These are phyloP conservation scores for Linderniella brevidens DNA, from an alignment of 257 asterid species.

Conservation along the genomic window DNA sequence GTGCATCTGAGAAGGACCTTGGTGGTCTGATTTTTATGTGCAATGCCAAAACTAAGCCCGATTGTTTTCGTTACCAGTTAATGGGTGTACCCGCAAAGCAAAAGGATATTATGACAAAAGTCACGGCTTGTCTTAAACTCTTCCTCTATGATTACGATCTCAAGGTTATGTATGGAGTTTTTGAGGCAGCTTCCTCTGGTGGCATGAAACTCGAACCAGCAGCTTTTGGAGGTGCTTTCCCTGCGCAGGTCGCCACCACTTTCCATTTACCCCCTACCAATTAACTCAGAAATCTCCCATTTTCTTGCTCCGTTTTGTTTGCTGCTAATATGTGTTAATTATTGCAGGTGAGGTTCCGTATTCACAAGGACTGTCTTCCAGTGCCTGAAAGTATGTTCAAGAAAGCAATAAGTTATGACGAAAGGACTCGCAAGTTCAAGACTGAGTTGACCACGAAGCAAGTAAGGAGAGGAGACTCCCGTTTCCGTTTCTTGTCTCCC, in stretches of 20 bases:
- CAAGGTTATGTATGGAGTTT: slow-evolving; percentile 75
- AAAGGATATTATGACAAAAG: slow-evolving; percentile 47
- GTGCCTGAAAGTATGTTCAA: slow-evolving; percentile 62
- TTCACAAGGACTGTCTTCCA: slow-evolving; percentile 53
- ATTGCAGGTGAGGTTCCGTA: slow-evolving; percentile 50
- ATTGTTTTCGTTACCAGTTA: slow-evolving; percentile 56
- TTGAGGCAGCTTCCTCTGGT: slow-evolving; percentile 71
- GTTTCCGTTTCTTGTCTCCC: slow-evolving; percentile 1
- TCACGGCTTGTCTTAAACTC: slow-evolving; percentile 66
- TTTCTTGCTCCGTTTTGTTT: not conserved
- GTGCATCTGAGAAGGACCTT: slow-evolving; percentile 17
- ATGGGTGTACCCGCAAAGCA: slow-evolving; percentile 66
- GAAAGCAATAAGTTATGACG: slow-evolving; percentile 63
- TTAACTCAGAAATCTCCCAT: not conserved
- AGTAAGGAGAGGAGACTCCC: slow-evolving; percentile 22
- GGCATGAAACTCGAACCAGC: slow-evolving; percentile 81
- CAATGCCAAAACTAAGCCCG: slow-evolving; percentile 81
- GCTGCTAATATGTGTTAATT: slow-evolving; percentile 7
- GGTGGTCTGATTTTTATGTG: slow-evolving; percentile 94
- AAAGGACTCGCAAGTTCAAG: slow-evolving; percentile 53
- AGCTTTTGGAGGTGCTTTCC: slow-evolving; percentile 81
- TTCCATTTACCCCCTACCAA: not conserved
- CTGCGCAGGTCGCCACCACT: slow-evolving; percentile 57
- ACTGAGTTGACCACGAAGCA: slow-evolving; percentile 56
- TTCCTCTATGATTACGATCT: slow-evolving; percentile 87